Percentiles rank a stretch among this genome's conserved stretches.
Conservation (phyloP, 257 asterid species). For the Paraleonurus japonicus region DNA sequence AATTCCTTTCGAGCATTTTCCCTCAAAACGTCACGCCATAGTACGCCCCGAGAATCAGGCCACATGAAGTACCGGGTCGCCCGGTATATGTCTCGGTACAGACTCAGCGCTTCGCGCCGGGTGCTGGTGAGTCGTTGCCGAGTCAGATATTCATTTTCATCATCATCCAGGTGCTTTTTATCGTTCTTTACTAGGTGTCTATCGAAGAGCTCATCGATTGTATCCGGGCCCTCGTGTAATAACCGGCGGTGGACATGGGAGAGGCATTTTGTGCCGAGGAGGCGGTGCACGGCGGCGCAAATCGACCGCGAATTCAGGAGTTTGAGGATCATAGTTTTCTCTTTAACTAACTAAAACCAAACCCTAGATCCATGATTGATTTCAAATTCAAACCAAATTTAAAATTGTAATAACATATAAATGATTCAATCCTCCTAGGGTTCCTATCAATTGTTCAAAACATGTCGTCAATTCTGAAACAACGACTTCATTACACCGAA, state of each 20-base stretch:
- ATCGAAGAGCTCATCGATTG: slow-evolving; percentile 84
- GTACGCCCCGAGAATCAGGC: slow-evolving; percentile 74
- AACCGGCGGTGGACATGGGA: slow-evolving; percentile 28
- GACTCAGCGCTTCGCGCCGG: slow-evolving; percentile 83
- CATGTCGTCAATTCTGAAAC: neutral
- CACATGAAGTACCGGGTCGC: slow-evolving; percentile 87
- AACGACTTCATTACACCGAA: neutral
- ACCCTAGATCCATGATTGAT: neutral
- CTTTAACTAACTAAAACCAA: neutral
- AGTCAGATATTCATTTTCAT: slow-evolving; percentile 53
- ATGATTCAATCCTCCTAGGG: neutral
- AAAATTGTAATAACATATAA: neutral
- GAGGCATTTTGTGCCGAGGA: slow-evolving; percentile 13
- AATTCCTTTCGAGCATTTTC: slow-evolving; percentile 92
- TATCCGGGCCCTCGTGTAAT: slow-evolving; percentile 85
- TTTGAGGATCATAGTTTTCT: slow-evolving; percentile 31
- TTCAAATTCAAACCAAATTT: neutral
- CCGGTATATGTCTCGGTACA: slow-evolving; percentile 82
- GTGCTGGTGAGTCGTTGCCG: slow-evolving; percentile 56
- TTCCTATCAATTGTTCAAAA: neutral
- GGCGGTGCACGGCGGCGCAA: slow-evolving; percentile 30
- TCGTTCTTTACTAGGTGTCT: slow-evolving; percentile 65
- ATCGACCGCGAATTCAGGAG: slow-evolving; percentile 31
- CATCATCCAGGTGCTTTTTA: slow-evolving; percentile 47
- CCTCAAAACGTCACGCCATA: slow-evolving; percentile 90